These are phyloP conservation scores for Reticulascus tulasneorum DNA, from an alignment of 2,329 filamentous ascomycete species.

Conservation along the genomic window DNA sequence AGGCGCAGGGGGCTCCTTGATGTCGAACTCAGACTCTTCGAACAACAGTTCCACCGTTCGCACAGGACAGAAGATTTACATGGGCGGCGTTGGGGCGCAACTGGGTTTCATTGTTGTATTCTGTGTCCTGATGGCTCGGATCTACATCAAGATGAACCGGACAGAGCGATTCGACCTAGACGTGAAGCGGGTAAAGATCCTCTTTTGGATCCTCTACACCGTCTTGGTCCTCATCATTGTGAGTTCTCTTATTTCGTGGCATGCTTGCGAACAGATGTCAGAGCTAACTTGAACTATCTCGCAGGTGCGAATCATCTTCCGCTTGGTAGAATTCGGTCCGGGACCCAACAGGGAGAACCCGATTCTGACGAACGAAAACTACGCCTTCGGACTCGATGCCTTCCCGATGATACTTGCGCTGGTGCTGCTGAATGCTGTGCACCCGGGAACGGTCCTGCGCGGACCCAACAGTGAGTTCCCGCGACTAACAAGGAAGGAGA, in stretches of 20 bases:
- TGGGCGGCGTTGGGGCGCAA: conserved; percentile 32
- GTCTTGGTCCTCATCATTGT: conserved; percentile 32
- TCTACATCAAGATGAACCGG: conserved; percentile 25
- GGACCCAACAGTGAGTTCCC: conserved; percentile 44
- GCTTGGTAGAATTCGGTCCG: conserved; percentile 51
- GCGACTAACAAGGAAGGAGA: conserved; percentile 34
- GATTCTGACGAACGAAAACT: conserved; percentile 47
- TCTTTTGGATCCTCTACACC: conserved; percentile 28
- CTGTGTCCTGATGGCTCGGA: conserved; percentile 27
- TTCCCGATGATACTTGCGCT: conserved; percentile 51
- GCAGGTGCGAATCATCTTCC: conserved; percentile 56
- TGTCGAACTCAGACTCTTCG: conserved; percentile 22
- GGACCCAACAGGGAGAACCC: conserved; percentile 39
- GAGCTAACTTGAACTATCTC: conserved; percentile 8
- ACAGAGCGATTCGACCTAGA: conserved; percentile 16
- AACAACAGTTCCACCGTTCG: conserved; percentile 19
- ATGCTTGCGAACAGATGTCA: conserved; percentile 8
- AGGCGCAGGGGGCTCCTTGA: conserved; percentile 31
- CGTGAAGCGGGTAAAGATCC: conserved; percentile 25
- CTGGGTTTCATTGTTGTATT: conserved; percentile 34
- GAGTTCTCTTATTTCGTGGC: conserved; percentile 10
- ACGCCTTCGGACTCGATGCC: conserved; percentile 48
- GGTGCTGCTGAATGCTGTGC: conserved; percentile 36
- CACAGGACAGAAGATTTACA: conserved; percentile 34
- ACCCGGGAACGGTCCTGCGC: conserved; percentile 43